Evolutionary conservation across 2,329 filamentous ascomycete genomes (phyloP).

Genomic region (Nemania abortiva): DNA sequence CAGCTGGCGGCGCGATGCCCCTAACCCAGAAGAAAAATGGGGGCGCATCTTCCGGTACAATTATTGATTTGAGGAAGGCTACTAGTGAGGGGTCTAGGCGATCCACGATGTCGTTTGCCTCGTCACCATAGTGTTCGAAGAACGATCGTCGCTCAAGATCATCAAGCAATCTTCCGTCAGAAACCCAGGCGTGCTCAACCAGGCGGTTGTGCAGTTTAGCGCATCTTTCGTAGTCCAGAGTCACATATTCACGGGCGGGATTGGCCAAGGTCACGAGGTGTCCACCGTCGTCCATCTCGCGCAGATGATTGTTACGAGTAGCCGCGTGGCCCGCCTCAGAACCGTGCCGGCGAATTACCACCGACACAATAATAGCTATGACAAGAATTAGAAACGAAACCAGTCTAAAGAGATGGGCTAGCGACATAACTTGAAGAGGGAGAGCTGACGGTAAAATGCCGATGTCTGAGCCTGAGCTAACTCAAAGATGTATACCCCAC

Average conservation of each 20-base stretch:
- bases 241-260: slow-evolving; percentile 44
- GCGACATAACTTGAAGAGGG: too few relatives aligned
- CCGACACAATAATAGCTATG: too few relatives aligned
- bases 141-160: slow-evolving; percentile 42
- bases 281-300: too few relatives aligned
- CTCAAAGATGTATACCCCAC: too few relatives aligned
- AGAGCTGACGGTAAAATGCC: too few relatives aligned
- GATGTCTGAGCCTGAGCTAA: too few relatives aligned
- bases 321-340: too few relatives aligned
- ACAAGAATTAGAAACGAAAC: too few relatives aligned
- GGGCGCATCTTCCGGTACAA: slow-evolving; percentile 37
- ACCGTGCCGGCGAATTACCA: too few relatives aligned
- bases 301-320: too few relatives aligned
- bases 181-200: slow-evolving; percentile 46
- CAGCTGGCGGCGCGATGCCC: slow-evolving; percentile 34
- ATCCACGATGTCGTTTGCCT: slow-evolving; percentile 43
- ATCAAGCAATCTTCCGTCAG: slow-evolving; percentile 42
- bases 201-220: slow-evolving; percentile 52
- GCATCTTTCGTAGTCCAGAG: slow-evolving; percentile 49
- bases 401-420: too few relatives aligned
- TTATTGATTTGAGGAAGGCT: slow-evolving; percentile 44
- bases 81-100: slow-evolving; percentile 46
- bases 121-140: slow-evolving; percentile 41
- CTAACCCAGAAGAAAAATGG: slow-evolving; percentile 45
- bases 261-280: slow-evolving; percentile 47